These are phyloP conservation scores for Cryphonectria nitschkei DNA, from an alignment of 2,329 filamentous ascomycete species.

Conservation along the genomic window DNA sequence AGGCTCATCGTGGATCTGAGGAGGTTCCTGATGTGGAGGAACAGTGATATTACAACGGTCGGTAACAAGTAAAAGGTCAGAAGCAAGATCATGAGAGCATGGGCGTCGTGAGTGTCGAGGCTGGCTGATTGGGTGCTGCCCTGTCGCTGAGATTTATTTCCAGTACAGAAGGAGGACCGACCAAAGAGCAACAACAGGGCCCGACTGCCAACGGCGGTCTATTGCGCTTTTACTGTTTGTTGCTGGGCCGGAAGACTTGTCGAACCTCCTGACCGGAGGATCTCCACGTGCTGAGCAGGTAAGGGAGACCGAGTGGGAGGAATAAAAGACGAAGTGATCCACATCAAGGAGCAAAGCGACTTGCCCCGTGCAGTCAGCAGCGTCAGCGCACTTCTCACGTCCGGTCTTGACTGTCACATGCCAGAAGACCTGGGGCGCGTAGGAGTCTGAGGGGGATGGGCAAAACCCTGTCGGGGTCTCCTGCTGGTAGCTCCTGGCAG, in stretches of 20 bases:
- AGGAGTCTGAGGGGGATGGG: neutral
- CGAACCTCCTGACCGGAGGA: conserved; percentile 3
- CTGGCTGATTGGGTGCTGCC: neutral
- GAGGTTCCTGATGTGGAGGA: conserved; percentile 20
- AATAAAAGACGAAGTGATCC: neutral
- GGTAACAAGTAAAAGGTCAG: conserved; percentile 24
- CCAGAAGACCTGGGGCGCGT: conserved; percentile 6
- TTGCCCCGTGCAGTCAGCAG: conserved; percentile 10
- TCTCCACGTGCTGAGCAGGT: neutral
- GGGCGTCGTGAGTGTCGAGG: neutral
- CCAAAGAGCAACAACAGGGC: neutral
- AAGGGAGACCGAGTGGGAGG: neutral
- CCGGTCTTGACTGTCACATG: conserved; percentile 14
- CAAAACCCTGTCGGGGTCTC: conserved; percentile 1
- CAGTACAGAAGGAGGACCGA: neutral
- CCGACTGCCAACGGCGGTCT: neutral
- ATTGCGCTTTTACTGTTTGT: neutral
- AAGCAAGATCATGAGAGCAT: conserved; percentile 23
- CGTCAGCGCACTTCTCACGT: conserved; percentile 4
- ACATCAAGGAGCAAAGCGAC: neutral
- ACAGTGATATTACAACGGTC: conserved; percentile 19
- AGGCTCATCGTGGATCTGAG: conserved; percentile 33
- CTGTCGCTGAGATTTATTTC: neutral
- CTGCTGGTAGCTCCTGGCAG: too few species aligned
- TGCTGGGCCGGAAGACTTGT: conserved; percentile 1